These are phyloP conservation scores for Syzygium grande DNA, from an alignment of 345 rosid genomes.

Conservation along the genomic window DNA sequence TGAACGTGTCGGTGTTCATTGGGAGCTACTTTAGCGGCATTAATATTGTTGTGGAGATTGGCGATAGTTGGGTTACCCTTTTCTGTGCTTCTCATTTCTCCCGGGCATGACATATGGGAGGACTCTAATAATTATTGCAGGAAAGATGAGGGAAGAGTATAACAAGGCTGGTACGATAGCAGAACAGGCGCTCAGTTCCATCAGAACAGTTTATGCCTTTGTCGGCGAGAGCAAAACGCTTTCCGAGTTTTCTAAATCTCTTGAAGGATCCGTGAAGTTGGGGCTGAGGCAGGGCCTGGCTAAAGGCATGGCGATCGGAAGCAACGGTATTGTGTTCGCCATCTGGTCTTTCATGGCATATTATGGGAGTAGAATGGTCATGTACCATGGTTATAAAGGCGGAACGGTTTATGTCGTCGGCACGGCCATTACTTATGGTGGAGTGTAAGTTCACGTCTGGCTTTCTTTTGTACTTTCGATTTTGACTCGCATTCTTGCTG, in stretches of 20 bases:
- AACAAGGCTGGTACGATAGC: constrained; percentile 5
- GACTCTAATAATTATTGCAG: constrained; percentile 3
- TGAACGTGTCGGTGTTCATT: not conserved
- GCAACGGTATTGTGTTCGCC: constrained; percentile 1
- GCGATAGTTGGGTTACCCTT: constrained; percentile 12
- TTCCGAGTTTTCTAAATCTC: constrained; percentile 1
- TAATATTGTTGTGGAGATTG: constrained; percentile 5
- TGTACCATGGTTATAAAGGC: constrained; percentile 9
- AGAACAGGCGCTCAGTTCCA: constrained; percentile 9
- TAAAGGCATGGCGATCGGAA: constrained; percentile 10
- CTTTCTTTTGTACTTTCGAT: too few species aligned
- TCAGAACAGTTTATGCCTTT: constrained; percentile 10
- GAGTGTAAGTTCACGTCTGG: not conserved
- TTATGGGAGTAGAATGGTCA: constrained; percentile 11
- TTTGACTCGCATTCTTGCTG: too few species aligned
- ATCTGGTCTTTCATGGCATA: constrained; percentile 13
- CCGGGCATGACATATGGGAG: constrained; percentile 14
- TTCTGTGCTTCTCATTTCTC: constrained; percentile 4
- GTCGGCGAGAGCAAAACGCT: constrained; percentile 2
- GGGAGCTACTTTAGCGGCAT: constrained; percentile 5
- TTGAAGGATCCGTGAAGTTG: constrained; percentile 5
- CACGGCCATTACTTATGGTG: constrained; percentile 1
- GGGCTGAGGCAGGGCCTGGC: constrained; percentile 12
- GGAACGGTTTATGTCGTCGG: constrained; percentile 8
- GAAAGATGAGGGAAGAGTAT: constrained; percentile 12